These are phyloP conservation scores for Russula sp. DNA, from an alignment of 768 basidiomycete species.

Conservation along the genomic window DNA sequence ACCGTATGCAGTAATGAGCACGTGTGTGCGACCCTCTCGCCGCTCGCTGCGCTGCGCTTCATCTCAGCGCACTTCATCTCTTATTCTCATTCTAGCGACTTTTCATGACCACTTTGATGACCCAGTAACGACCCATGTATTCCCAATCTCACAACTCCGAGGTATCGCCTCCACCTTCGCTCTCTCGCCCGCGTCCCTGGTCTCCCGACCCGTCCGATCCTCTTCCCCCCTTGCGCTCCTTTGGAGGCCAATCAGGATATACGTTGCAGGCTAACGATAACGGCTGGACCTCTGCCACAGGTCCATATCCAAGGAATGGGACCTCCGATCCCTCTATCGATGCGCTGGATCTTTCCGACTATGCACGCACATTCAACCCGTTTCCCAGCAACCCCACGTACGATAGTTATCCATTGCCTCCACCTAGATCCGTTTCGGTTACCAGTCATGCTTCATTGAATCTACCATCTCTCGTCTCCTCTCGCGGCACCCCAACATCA, in stretches of 20 bases:
- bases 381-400: slow-evolving; percentile 23
- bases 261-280: slow-evolving; percentile 18
- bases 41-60: not conserved
- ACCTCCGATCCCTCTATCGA: slow-evolving; percentile 60
- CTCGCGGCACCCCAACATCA: slow-evolving; percentile 29
- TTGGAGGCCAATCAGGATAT: slow-evolving; percentile 21
- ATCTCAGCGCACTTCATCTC: no score
- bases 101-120: slow-evolving; percentile 12
- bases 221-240: slow-evolving; percentile 28
- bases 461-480: slow-evolving; percentile 30
- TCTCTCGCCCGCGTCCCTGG: slow-evolving; percentile 53
- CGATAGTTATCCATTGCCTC: slow-evolving; percentile 28
- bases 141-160: slow-evolving; percentile 37
- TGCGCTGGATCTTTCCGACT: slow-evolving; percentile 68
- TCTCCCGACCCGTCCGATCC: slow-evolving; percentile 53
- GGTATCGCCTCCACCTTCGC: slow-evolving; percentile 43
- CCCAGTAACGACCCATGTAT: slow-evolving; percentile 31
- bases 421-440: slow-evolving; percentile 12
- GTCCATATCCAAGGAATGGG: slow-evolving; percentile 30
- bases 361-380: slow-evolving; percentile 35
- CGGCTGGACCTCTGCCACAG: slow-evolving; percentile 20
- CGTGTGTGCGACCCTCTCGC: not conserved
- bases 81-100: not conserved
- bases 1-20: not conserved
- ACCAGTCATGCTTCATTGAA: slow-evolving; percentile 25